phyloP scores from a whole-genome alignment of 176 grass and related monocot genomes.

The Aegilops sharonensis region DNA sequence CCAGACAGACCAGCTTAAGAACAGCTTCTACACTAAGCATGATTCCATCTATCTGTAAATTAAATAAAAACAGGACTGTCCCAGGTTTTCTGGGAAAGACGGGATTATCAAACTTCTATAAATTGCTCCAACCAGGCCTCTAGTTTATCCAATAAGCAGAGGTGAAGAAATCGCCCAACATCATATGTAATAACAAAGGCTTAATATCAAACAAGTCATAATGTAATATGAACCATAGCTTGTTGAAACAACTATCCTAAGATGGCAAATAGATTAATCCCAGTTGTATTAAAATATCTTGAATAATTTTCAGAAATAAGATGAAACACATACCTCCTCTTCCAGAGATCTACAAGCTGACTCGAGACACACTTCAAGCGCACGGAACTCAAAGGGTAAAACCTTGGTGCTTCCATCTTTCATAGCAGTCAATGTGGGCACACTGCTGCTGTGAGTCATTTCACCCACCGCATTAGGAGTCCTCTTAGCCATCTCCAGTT shows the following conservation, averaged over 20 bases:
- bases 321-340: constrained; percentile 63
- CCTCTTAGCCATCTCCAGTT: constrained; percentile 54
- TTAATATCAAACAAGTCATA: background rate
- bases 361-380: constrained; percentile 94
- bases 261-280: constrained; percentile 4
- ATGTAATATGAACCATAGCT: background rate
- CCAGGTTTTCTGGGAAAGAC: background rate
- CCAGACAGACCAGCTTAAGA: background rate
- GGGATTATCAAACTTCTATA: background rate
- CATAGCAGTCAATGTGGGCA: constrained; percentile 32
- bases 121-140: background rate
- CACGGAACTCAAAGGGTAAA: constrained; percentile 91
- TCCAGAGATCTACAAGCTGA: constrained; percentile 91
- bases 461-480: constrained; percentile 28
- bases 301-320: constrained; percentile 20
- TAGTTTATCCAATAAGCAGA: background rate
- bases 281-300: constrained; percentile 3
- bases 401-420: constrained; percentile 71
- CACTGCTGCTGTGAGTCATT: constrained; percentile 41
- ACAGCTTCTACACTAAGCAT: background rate
- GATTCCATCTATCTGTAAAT: constrained; percentile 7
- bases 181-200: background rate
- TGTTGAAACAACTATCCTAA: constrained; percentile 6
- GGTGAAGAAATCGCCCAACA: background rate
- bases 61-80: background rate